Percentiles rank a stretch among this genome's conserved stretches.
These are phyloP conservation scores for Mucuna pruriens DNA, from an alignment of 306 rosid genomes.

Conservation along the genomic window DNA sequence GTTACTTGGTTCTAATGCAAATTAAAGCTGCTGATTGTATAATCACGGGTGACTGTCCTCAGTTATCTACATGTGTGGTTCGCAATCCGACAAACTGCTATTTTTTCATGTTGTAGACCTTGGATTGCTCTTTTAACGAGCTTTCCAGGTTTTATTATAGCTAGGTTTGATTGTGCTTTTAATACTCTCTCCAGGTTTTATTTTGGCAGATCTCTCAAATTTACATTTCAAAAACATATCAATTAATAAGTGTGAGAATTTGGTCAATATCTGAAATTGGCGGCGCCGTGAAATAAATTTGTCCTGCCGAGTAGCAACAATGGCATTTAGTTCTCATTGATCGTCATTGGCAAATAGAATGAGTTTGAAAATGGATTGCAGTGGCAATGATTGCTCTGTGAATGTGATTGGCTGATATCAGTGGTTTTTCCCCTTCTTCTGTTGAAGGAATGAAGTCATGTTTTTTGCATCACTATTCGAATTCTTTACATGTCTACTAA, in stretches of 20 bases:
- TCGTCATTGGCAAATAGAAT: background rate
- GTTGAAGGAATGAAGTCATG: background rate
- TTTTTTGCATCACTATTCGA: background rate
- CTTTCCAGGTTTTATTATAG: constrained; percentile 17
- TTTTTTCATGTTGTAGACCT: background rate
- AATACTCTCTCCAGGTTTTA: constrained; percentile 9
- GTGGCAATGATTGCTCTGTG: background rate
- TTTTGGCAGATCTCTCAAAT: background rate
- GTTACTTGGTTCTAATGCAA: background rate
- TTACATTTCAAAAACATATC: background rate
- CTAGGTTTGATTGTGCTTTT: background rate
- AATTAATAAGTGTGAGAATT: background rate
- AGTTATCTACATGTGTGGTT: background rate
- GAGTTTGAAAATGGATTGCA: constrained; percentile 3
- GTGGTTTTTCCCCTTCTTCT: background rate
- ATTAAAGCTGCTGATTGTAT: background rate
- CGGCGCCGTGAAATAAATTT: background rate
- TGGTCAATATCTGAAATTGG: background rate
- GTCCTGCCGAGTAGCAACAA: background rate
- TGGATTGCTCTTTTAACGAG: background rate
- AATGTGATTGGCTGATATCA: background rate
- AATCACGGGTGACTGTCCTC: background rate
- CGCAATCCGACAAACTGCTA: background rate
- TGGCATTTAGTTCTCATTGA: constrained; percentile 17
- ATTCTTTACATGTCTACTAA: background rate